Conservation (phyloP, 345 rosid genomes). For the Salix brachista region DNA sequence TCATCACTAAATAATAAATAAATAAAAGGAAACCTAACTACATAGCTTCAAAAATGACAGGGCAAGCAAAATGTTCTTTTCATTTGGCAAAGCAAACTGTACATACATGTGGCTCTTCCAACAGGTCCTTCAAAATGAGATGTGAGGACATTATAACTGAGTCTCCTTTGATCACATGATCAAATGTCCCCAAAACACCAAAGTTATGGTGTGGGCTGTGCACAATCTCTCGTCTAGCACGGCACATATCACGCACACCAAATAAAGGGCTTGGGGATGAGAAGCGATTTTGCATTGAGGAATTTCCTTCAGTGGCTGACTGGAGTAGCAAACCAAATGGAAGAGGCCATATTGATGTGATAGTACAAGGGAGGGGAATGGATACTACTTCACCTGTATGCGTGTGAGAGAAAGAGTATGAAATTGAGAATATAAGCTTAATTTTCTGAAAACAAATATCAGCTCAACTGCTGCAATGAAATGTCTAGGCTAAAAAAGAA, state of each 20-base stretch:
- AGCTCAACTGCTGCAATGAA: neutral
- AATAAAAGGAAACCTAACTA: neutral
- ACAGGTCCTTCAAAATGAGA: conserved; percentile 68
- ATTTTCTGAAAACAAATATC: neutral
- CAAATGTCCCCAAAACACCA: conserved; percentile 35
- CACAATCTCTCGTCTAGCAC: conserved; percentile 59
- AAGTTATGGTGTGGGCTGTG: conserved; percentile 43
- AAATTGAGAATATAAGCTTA: neutral
- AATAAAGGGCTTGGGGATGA: conserved; percentile 49
- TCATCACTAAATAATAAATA: neutral
- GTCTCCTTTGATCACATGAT: conserved; percentile 45
- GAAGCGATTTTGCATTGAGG: conserved; percentile 34
- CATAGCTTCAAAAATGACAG: conserved; percentile 3
- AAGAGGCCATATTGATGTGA: conserved; percentile 86
- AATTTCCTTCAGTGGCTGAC: conserved; percentile 54
- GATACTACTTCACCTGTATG: conserved; percentile 69
- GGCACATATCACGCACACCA: conserved; percentile 49
- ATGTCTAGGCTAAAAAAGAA: neutral
- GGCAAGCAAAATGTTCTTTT: neutral
- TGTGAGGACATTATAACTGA: conserved; percentile 54
- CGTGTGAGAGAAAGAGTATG: neutral
- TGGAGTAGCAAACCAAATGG: conserved; percentile 86
- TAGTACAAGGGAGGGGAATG: conserved; percentile 59
- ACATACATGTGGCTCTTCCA: conserved; percentile 80
- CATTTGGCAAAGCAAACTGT: neutral